Evolutionary conservation across 257 asterid species (phyloP).

Genomic region (Ocimum tenuiflorum): DNA sequence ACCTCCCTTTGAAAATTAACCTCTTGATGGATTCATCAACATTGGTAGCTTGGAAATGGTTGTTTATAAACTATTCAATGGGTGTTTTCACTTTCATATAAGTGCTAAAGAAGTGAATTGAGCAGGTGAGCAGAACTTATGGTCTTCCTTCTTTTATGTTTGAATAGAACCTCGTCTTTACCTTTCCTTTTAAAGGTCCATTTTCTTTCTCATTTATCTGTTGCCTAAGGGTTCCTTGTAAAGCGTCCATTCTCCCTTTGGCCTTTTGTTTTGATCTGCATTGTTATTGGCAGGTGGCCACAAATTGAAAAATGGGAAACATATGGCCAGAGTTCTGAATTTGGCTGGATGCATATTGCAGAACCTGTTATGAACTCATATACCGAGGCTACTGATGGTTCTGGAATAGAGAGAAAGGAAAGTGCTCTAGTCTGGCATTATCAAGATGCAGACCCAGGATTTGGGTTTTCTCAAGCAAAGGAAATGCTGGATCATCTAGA

Average conservation of each 20-base stretch:
- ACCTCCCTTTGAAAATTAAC: background rate
- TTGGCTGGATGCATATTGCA: conserved; percentile 87
- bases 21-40: background rate
- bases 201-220: background rate
- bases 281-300: conserved; percentile 58
- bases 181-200: background rate
- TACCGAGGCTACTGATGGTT: conserved; percentile 89
- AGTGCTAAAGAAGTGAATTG: background rate
- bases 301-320: conserved; percentile 70
- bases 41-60: background rate
- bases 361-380: conserved; percentile 86
- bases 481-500: conserved; percentile 93
- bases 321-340: conserved; percentile 55
- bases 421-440: conserved; percentile 93
- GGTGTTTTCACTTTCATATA: background rate
- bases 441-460: conserved; percentile 74
- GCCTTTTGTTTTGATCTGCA: background rate
- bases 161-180: background rate
- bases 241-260: background rate
- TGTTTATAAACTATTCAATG: background rate
- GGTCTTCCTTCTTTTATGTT: no score
- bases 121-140: background rate
- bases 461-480: conserved; percentile 82
- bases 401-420: conserved; percentile 73
- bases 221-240: no score